Percentiles rank a stretch among this genome's conserved stretches.
Conservation (phyloP, 139 green algal species). For the Chlamydomonas sp. region DNA sequence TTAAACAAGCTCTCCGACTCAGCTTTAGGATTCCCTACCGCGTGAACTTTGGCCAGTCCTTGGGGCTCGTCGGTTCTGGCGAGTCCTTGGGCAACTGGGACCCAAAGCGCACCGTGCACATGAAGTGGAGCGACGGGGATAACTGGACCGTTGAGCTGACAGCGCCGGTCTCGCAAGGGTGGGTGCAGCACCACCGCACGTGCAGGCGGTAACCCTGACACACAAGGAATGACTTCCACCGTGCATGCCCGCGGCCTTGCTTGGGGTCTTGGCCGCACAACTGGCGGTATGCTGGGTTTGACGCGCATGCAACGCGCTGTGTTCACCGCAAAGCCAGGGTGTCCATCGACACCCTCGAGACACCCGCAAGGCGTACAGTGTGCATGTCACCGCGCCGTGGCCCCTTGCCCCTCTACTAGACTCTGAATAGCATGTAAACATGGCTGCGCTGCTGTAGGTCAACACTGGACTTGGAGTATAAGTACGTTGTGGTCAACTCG, state of each 20-base stretch:
- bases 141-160: constrained; percentile 32
- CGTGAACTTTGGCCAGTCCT: constrained; percentile 22
- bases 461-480: constrained; percentile 41
- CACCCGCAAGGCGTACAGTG: neutral
- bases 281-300: neutral
- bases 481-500: constrained; percentile 45
- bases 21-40: constrained; percentile 30
- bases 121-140: constrained; percentile 49
- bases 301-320: neutral
- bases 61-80: constrained; percentile 17
- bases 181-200: too few relatives aligned
- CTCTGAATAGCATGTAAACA: neutral
- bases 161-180: neutral
- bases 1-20: neutral
- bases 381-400: neutral
- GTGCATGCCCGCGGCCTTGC: neutral
- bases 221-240: neutral
- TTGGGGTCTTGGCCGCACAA: neutral
- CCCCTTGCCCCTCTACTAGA: neutral
- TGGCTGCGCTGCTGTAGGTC: neutral
- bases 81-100: constrained; percentile 41
- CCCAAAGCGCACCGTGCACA: constrained; percentile 24
- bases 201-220: neutral
- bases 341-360: neutral
- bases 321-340: too few relatives aligned